Percentiles rank a stretch among this genome's conserved stretches.
Evolutionary conservation across 2,329 filamentous ascomycete genomes (phyloP).

Genomic region (Diaporthe sp.): DNA sequence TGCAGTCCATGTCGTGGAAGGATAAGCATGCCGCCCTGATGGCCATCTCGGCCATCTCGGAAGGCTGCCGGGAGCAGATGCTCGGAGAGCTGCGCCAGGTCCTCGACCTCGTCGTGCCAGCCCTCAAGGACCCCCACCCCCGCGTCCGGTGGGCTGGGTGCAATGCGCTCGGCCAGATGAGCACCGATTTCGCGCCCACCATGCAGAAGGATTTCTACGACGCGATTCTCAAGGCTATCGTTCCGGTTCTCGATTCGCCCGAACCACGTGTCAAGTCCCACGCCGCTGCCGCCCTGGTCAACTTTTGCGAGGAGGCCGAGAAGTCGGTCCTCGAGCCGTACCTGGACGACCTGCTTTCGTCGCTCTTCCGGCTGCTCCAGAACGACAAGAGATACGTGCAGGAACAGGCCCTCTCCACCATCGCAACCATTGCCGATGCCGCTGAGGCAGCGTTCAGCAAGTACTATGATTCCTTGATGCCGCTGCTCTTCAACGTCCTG

Average conservation of each 20-base stretch:
- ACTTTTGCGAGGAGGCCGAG: conserved; percentile 99
- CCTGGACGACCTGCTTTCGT: conserved; percentile 86
- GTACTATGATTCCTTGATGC: conserved; percentile 98
- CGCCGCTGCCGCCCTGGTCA: conserved; percentile 96
- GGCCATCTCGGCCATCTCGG: conserved; percentile 98
- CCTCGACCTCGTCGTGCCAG: conserved; percentile 92
- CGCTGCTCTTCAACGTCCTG: conserved; percentile 89
- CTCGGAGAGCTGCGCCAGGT: conserved; percentile 94
- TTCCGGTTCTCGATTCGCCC: conserved; percentile 89
- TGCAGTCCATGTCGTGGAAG: conserved; percentile 93
- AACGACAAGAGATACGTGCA: conserved; percentile 97
- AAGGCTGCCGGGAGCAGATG: conserved; percentile 97
- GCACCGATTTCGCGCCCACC: conserved; percentile 96
- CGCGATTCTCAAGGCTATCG: conserved; percentile 88
- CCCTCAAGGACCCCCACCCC: conserved; percentile 89
- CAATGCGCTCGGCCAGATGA: conserved; percentile 99
- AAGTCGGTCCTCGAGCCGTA: conserved; percentile 93
- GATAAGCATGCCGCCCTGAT: conserved; percentile 97
- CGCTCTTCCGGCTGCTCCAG: conserved; percentile 88
- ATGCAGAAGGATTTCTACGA: conserved; percentile 98
- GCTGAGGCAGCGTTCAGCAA: conserved; percentile 94
- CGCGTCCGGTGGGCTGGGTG: conserved; percentile 97
- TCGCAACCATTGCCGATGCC: conserved; percentile 98
- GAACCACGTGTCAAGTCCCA: conserved; percentile 97
- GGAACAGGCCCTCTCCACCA: conserved; percentile 96